phyloP scores from a whole-genome alignment of 2,329 filamentous ascomycete species.

The Sclerotinia trifoliorum region DNA sequence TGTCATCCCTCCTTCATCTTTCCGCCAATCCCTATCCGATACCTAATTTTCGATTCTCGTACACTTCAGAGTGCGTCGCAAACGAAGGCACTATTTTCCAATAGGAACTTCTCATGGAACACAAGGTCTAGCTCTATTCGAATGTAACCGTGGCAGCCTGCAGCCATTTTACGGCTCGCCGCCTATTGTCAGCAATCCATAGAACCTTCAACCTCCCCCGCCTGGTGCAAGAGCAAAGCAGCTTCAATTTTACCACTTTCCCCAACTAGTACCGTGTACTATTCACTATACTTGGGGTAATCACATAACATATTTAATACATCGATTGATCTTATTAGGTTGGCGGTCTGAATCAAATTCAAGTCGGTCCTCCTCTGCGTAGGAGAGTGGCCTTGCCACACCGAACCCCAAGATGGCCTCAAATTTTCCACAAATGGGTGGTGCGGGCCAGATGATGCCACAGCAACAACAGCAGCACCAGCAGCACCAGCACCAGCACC shows the following conservation, averaged over 20 bases:
- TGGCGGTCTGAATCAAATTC: constrained; percentile 28
- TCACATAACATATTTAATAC: constrained; percentile 15
- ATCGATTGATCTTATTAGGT: constrained; percentile 8
- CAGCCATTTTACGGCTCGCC: constrained; percentile 34
- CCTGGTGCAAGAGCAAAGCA: constrained; percentile 21
- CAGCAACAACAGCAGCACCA: constrained; percentile 32
- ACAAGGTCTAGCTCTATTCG: constrained; percentile 36
- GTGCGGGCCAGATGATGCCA: constrained; percentile 37
- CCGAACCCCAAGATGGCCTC: constrained; percentile 36
- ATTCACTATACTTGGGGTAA: constrained; percentile 19
- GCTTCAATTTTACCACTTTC: constrained; percentile 7
- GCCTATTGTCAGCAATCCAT: constrained; percentile 33
- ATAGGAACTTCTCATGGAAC: constrained; percentile 31
- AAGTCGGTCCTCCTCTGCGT: constrained; percentile 29
- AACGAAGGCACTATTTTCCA: constrained; percentile 30
- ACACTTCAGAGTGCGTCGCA: constrained; percentile 31
- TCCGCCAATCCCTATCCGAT: constrained; percentile 3
- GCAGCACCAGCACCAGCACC: constrained; percentile 28
- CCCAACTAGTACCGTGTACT: constrained; percentile 13
- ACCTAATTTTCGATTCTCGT: constrained; percentile 19
- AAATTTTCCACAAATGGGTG: constrained; percentile 39
- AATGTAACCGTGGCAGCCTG: constrained; percentile 35
- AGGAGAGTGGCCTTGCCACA: constrained; percentile 36
- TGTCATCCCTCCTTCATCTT: constrained; percentile 21
- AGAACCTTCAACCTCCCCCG: constrained; percentile 24